Conservation (phyloP, 306 rosid species). For the Acacia melanoxylon region DNA sequence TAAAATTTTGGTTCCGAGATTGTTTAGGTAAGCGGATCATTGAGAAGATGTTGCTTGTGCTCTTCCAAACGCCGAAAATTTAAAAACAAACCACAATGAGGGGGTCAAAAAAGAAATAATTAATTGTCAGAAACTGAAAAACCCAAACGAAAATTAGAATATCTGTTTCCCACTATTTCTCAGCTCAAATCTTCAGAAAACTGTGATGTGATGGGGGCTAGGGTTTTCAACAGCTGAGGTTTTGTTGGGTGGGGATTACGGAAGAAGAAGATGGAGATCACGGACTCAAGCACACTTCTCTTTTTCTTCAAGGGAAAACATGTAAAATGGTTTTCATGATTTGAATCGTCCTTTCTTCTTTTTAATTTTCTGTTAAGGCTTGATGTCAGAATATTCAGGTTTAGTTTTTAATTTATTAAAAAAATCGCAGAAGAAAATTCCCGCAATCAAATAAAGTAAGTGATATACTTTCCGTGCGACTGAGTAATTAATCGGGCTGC, state of each 20-base stretch:
- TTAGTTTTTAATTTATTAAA: not conserved
- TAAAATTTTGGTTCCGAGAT: constrained; percentile 29
- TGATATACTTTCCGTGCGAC: constrained; percentile 9
- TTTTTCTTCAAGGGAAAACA: not conserved
- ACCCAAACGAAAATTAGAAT: constrained; percentile 2
- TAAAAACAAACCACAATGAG: not conserved
- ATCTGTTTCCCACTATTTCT: not conserved
- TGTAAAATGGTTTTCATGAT: not conserved
- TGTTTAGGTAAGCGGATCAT: constrained; percentile 36
- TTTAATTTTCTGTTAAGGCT: not conserved
- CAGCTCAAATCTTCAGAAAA: not conserved
- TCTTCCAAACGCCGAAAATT: not conserved
- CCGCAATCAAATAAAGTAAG: not conserved
- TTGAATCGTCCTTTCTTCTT: not conserved
- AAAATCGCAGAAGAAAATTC: not conserved
- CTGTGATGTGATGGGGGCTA: constrained; percentile 14
- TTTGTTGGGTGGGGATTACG: constrained; percentile 26
- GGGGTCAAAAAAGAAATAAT: not conserved
- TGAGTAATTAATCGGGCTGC: not conserved
- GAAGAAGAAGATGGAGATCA: constrained; percentile 42
- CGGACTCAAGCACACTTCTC: constrained; percentile 14
- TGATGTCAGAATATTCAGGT: constrained; percentile 25
- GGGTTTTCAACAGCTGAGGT: constrained; percentile 47
- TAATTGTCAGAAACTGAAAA: not conserved
- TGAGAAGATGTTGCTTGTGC: constrained; percentile 51